A percentile compares a stretch with the other conserved stretches of the same genome.
Evolutionary conservation across 441 rosid species (phyloP).

Genomic region (Syzygium syzygioides): DNA sequence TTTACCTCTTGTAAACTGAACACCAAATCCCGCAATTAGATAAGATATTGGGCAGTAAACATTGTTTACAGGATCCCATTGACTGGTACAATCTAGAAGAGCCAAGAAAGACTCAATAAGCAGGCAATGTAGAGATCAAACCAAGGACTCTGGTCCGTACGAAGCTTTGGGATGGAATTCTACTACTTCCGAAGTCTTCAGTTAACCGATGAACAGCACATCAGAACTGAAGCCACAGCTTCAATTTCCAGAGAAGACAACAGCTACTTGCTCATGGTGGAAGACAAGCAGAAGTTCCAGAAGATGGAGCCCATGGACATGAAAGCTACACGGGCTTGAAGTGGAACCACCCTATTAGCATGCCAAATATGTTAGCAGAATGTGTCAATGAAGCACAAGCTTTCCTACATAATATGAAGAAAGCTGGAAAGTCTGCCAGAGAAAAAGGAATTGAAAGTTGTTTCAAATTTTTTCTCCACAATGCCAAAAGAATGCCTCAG

Average conservation of each 20-base stretch:
- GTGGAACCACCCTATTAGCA: slow-evolving; percentile 67
- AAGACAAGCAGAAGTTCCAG: slow-evolving; percentile 87
- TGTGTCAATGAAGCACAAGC: not conserved
- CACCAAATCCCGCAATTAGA: not conserved
- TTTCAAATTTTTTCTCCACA: not conserved
- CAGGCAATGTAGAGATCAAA: not conserved
- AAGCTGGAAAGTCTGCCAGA: not conserved
- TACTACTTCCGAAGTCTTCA: not conserved
- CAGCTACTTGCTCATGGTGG: slow-evolving; percentile 69
- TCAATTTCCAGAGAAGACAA: not conserved
- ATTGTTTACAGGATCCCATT: not conserved
- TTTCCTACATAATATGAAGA: not conserved
- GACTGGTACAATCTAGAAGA: not conserved
- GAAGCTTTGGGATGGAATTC: not conserved
- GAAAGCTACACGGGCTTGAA: slow-evolving; percentile 91
- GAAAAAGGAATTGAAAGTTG: not conserved
- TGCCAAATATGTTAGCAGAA: not conserved
- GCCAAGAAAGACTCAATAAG: not conserved
- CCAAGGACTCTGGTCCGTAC: not conserved
- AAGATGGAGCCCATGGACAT: slow-evolving; percentile 87
- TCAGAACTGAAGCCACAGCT: not conserved
- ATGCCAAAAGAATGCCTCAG: not conserved
- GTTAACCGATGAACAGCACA: not conserved
- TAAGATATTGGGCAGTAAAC: not conserved
- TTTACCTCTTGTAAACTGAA: not conserved